Conservation (phyloP, 768 basidiomycete species). For the Auricularia sp. region DNA sequence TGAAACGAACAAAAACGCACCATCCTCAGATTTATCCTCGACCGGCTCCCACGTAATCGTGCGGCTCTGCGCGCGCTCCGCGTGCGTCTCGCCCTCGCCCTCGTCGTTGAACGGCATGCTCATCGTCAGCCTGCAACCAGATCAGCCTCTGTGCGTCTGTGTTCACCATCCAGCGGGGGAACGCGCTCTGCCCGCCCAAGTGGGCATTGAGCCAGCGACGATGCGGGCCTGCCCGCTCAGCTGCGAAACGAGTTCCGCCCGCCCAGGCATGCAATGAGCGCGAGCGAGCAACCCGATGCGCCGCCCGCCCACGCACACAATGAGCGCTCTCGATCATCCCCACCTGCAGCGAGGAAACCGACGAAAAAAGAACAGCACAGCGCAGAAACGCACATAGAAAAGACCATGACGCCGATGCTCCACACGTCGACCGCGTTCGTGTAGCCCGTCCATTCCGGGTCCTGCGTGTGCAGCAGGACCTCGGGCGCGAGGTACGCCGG, state of each 20-base stretch:
- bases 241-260: too few species aligned
- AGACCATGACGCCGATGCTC: conserved; percentile 93
- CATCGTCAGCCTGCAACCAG: conserved; percentile 54
- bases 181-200: too few species aligned
- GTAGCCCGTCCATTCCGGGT: conserved; percentile 46
- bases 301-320: too few species aligned
- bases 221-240: too few species aligned
- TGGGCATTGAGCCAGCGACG: too few species aligned
- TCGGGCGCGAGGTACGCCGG: conserved; percentile 91
- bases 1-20: conserved; percentile 26
- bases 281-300: too few species aligned
- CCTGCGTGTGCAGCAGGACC: conserved; percentile 53
- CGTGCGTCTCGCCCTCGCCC: conserved; percentile 49
- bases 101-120: conserved; percentile 74
- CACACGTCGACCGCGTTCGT: conserved; percentile 87
- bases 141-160: background rate
- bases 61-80: conserved; percentile 46
- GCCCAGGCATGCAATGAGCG: too few species aligned
- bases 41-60: conserved; percentile 54
- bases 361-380: too few species aligned
- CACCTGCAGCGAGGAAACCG: too few species aligned
- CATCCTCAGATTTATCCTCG: conserved; percentile 31
- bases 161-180: too few species aligned
- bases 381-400: conserved; percentile 51
- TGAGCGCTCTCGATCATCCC: too few species aligned